phyloP scores from a whole-genome alignment of 108 stramenopile genomes.

The Pseudonitzschia pungens region DNA sequence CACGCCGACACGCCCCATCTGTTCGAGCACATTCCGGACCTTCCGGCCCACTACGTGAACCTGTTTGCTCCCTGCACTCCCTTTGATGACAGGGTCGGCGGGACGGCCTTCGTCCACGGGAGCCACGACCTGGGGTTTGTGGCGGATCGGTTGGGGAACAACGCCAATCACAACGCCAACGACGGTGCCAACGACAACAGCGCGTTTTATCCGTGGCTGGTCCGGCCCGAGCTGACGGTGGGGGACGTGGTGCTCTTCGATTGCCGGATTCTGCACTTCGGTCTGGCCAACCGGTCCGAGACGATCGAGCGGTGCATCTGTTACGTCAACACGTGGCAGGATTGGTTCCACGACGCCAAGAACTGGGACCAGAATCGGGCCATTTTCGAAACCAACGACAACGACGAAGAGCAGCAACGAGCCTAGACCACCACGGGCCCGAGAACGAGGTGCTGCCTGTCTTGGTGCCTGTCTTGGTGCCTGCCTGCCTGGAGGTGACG shows the following conservation, averaged over 20 bases:
- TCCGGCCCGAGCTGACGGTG: conserved; percentile 67
- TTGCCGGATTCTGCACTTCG: conserved; percentile 81
- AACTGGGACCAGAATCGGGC: conserved; percentile 62
- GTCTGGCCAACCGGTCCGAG: conserved; percentile 73
- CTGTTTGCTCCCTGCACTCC: conserved; percentile 62
- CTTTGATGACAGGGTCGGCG: conserved; percentile 53
- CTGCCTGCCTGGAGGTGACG: too few relatives aligned
- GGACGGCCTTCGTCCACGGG: conserved; percentile 79
- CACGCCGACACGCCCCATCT: conserved; percentile 91
- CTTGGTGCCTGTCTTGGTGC: too few relatives aligned
- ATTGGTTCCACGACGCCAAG: conserved; percentile 89
- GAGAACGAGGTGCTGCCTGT: too few relatives aligned
- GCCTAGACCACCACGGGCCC: too few relatives aligned
- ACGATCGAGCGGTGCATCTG: conserved; percentile 62
- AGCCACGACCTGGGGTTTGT: conserved; percentile 69
- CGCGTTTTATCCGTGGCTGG: conserved; percentile 35
- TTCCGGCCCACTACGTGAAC: conserved; percentile 87
- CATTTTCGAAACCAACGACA: conserved; percentile 37
- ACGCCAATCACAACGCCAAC: too few relatives aligned
- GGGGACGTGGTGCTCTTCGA: conserved; percentile 90
- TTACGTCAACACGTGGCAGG: conserved; percentile 76
- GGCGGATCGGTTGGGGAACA: conserved; percentile 48
- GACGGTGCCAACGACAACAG: conserved; percentile 18
- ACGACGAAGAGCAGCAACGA: too few relatives aligned
- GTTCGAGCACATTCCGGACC: conserved; percentile 62